Evolutionary conservation across 768 basidiomycete species (phyloP), one percentile per base, ranked within the genome.

Genomic region (Termitomyces sp.): DNA sequence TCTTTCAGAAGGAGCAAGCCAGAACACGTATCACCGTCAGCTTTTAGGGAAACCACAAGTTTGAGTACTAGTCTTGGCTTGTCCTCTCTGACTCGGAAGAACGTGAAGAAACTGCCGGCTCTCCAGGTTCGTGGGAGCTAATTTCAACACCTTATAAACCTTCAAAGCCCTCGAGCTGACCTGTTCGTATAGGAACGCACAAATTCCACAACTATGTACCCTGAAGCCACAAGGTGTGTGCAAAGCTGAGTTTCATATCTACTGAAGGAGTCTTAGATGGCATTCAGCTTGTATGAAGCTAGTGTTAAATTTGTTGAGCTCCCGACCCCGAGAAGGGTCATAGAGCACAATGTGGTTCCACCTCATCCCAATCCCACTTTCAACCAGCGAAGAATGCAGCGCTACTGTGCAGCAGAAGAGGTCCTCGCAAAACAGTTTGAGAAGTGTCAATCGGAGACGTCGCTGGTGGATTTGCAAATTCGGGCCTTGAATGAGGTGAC

Each of bases 401-500:
- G 81, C 37, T 80, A 83, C 62, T 69, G 71, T 3, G 56, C 66
- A 27, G 79, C 77, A 28, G 79, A 81, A 67, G 68, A 68, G 43
- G 72, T 73, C 28, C 74, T 82, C 39, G 67, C 65, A 48, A 60
- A 63, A 50, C 68, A 74, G 53, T 60, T 78, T 32, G 61, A 66
- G 47, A 64, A 61, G 37, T 75, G 70, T 52, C 61, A 68, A 46
- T 58, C 60, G 6, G 76, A 75, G 59, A 61, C 66, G 7, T 72
- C 75, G 3, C 63, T 74, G 28, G 67, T 70, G 34, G 75, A 82
- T 59, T 70, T 82, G 56, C 77, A 82, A 63, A 76, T 83, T 46
- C 66, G 70, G 45, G 68, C 74, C 23, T 67, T 84, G 58, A 72
- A 77, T 54, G 68, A 67, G 35, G 81, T 75, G n/a, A 75, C 74